Evolutionary conservation across 192 early-diverging fungal genomes (phyloP).

Genomic region (Umbelopsis isabellina): DNA sequence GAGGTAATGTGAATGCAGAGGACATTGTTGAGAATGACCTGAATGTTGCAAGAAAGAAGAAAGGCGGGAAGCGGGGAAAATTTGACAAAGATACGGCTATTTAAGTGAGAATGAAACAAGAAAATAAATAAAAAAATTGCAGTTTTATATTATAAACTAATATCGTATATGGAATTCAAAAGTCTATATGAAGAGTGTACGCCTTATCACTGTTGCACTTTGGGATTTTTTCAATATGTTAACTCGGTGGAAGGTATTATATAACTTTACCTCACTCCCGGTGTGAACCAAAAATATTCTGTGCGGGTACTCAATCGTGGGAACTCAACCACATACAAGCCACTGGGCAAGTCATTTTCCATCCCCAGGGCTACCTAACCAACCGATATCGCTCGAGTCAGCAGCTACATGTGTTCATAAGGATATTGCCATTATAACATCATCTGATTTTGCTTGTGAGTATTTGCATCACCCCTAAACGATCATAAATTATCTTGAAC

Average conservation of each 20-base stretch:
- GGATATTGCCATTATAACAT: too few species aligned
- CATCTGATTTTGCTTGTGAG: too few species aligned
- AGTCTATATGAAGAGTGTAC: neutral
- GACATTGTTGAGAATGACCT: slow-evolving; percentile 23
- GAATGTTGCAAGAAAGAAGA: neutral
- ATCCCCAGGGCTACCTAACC: neutral
- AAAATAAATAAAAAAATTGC: neutral
- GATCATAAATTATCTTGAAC: too few species aligned
- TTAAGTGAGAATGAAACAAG: neutral
- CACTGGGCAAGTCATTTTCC: neutral
- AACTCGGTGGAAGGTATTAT: slow-evolving; percentile 17
- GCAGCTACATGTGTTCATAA: too few species aligned
- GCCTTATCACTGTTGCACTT: neutral
- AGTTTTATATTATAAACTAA: neutral
- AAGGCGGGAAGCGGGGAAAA: neutral
- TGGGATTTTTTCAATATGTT: slow-evolving; percentile 8
- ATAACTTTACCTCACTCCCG: slow-evolving; percentile 1
- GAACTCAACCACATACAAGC: slow-evolving; percentile 3
- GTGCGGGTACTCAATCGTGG: slow-evolving; percentile 15
- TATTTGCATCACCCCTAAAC: too few species aligned
- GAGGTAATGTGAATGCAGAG: slow-evolving; percentile 16
- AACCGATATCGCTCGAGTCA: too few species aligned
- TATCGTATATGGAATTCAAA: neutral
- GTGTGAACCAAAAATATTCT: slow-evolving; percentile 13
- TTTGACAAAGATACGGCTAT: neutral